phyloP scores from a whole-genome alignment of 2,329 filamentous ascomycete species.

The Arthrobotrys musiformis region DNA sequence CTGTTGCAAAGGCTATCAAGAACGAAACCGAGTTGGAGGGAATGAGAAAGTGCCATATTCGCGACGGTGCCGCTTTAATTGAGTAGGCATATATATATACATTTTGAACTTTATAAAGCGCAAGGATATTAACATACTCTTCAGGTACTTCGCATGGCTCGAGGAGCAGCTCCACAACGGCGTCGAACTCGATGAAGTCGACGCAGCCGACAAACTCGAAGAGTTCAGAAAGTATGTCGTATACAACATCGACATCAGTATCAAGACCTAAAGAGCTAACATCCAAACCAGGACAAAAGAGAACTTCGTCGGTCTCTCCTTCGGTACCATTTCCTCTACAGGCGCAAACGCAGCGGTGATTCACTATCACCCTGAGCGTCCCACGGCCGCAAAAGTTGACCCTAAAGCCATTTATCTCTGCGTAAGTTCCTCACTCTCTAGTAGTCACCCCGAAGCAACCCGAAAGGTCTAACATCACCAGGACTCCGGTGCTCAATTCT shows the following conservation, averaged over 20 bases:
- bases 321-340: slow-evolving; percentile 94
- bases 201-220: slow-evolving; percentile 91
- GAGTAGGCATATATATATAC: slow-evolving; percentile 65
- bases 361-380: slow-evolving; percentile 89
- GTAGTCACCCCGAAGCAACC: not conserved
- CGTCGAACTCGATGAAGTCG: slow-evolving; percentile 81
- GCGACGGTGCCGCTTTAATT: slow-evolving; percentile 88
- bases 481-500: slow-evolving; percentile 95
- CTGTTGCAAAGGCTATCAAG: slow-evolving; percentile 92
- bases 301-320: slow-evolving; percentile 88
- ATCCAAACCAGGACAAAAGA: slow-evolving; percentile 62
- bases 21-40: slow-evolving; percentile 88
- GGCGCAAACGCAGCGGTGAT: slow-evolving; percentile 93
- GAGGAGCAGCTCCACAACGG: slow-evolving; percentile 84
- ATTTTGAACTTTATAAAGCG: not conserved
- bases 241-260: slow-evolving; percentile 59
- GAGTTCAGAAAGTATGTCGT: slow-evolving; percentile 69
- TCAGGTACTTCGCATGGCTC: slow-evolving; percentile 87
- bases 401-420: slow-evolving; percentile 89
- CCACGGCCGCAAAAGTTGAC: slow-evolving; percentile 83
- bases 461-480: not conserved
- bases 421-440: slow-evolving; percentile 40
- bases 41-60: slow-evolving; percentile 92
- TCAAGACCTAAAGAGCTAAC: not conserved
- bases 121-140: not conserved